Base-by-base conservation (phyloP, 352 stramenopile genomes). In the Halophytophthora polymorphica region DNA sequence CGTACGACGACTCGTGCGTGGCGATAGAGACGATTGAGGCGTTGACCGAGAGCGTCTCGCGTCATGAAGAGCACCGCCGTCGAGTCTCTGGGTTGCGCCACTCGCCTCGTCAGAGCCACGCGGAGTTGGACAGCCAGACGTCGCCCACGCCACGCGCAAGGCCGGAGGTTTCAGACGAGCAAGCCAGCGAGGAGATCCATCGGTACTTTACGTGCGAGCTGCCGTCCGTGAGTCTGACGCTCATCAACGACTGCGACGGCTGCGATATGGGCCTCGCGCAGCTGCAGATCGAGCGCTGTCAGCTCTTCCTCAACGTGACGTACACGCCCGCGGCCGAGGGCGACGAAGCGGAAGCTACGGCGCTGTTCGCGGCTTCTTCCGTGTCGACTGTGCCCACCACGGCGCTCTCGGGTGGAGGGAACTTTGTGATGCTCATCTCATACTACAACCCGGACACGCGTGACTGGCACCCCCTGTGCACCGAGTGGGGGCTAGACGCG, bases 201-300 rank as follows among this genome's bases (percentile, higher is more conserved):
- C 78, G 79, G 10, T 90, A 90, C 50, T 79, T 91, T 37, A 92
- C 83, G 19, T 85, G 74, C 23, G 79, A 93, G 19, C 50, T 90
- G 23, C 63, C 64, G 15, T 78, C 73, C 4, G 75, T 93, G 54
- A 69, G 64, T 22, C 49, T 94, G 40, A 92, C 82, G 1, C 41
- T 94, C 17, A 90, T 94, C 47, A 94, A 94, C 37, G 83, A 94
- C 57, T 92, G 83, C 50, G 82, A 91, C 29, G 82, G 80, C 7
- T 92, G 83, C 51, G 83, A 94, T 58, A 94, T 94, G 81, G 82
- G 82, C 2, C 76, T 94, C 11, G 57, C 81, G 11, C 83, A 94
- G 49, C 54, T 92, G 28, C 71, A 86, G 29, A 73, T 90, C 21
- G 72, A 86, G 55, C 73, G 69, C 15, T 87, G 78, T 34, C 75